Percentiles rank a stretch among this genome's conserved stretches.
phyloP scores from a whole-genome alignment of 257 asterid species.

The Solanum pennellii region DNA sequence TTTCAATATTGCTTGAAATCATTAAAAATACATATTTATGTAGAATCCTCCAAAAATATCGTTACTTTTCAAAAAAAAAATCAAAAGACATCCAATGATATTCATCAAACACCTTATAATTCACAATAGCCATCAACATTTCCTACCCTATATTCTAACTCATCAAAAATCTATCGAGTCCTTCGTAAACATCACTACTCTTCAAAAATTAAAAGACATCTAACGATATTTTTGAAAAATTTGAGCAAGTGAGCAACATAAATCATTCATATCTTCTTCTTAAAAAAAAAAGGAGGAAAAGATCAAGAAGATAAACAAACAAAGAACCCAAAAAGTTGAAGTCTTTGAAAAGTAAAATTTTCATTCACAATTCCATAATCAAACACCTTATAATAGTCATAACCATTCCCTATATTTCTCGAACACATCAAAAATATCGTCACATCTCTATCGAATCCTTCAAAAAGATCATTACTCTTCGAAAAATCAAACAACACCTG shows the following conservation, averaged over 20 bases:
- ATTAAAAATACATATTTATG: too few relatives aligned
- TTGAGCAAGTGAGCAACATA: background rate
- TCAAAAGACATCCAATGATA: too few relatives aligned
- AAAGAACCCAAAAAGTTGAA: slow-evolving; percentile 8
- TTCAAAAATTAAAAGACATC: background rate
- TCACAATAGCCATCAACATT: background rate
- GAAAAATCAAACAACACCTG: background rate
- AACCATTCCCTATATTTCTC: background rate
- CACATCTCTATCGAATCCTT: background rate
- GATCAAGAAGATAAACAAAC: background rate
- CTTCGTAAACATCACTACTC: background rate
- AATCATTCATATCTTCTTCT: background rate
- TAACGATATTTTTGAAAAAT: background rate
- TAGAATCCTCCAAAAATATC: too few relatives aligned
- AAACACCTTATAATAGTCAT: background rate
- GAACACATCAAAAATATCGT: background rate
- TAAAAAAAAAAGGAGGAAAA: background rate
- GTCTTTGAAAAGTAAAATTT: background rate
- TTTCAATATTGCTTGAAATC: too few relatives aligned
- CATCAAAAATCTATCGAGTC: background rate
- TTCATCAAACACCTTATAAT: background rate
- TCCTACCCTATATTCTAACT: background rate
- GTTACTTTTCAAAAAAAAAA: accelerated
- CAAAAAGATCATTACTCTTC: background rate
- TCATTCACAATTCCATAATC: background rate